Base-by-base conservation (phyloP, 345 rosid genomes). In the Aquilaria malaccensis region DNA sequence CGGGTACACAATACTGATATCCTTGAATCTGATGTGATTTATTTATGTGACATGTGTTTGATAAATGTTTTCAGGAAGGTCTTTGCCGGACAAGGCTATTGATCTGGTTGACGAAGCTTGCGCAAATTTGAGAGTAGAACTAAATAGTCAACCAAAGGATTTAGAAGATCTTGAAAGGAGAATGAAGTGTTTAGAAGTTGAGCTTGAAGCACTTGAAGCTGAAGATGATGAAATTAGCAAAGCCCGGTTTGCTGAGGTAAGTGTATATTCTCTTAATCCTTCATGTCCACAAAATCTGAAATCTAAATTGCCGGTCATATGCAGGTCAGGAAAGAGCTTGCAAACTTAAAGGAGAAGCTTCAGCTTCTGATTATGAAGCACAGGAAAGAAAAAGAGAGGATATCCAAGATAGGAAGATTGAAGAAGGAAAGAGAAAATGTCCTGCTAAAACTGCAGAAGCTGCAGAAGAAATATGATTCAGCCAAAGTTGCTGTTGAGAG, bases 81-180 rank as follows among this genome's bases (percentile, higher is more conserved):
- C 83, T 78, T 70, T 90, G 37, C 97, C 97, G 11, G 97, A 90
- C 30, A 90, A 90, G 65, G 95, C 97, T 0, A 90, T 90, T 62
- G 97, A 90, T 64, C 79, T 90, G 67, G 93, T 90, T 43, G 97
- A 90, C 62, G 97, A 90, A 66, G 97, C 97, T 5, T 87, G 95
- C 59, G 97, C 97, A 0, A 90, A 85, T 58, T 92, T 87, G 52
- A 77, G 95, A 69, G 93, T 90, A 11, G 93, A 90, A 60, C 81
- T 90, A 33, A 95, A 90, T 65, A 85, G 95, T 58, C 95, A 90
- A 65, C 97, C 97, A 6, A 95, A 90, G n/a, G 97, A 87, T 72
- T 85, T 90, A 10, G 97, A 90, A 62, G 80, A 74, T 52, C 90
- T 90, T 11, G 93, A 90, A 49, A 79, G 95, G 76, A 90, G 75